Percentiles rank a stretch among this genome's conserved stretches.
These are phyloP conservation scores for Talaromyces sp. DNA, from an alignment of 2,329 filamentous ascomycete species.

Conservation along the genomic window DNA sequence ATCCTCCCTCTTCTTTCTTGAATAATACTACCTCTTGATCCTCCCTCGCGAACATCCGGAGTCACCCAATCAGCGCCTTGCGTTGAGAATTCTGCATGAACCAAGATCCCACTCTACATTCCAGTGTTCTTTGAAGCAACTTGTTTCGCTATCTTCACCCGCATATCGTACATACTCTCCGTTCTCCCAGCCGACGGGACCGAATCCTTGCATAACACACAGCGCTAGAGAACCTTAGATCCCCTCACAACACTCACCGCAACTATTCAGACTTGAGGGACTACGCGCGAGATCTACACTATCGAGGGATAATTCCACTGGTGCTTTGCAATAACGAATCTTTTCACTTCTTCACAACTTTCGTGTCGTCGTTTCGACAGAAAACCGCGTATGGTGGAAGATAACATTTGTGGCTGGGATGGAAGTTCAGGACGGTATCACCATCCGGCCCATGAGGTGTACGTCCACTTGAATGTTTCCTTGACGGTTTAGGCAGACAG, in stretches of 20 bases:
- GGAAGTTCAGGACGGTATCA: conserved; percentile 52
- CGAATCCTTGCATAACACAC: conserved; percentile 20
- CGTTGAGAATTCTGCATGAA: conserved; percentile 7
- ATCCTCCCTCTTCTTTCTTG: neutral
- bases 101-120: conserved; percentile 17
- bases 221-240: conserved; percentile 14
- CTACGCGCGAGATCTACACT: neutral
- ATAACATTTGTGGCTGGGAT: conserved; percentile 29
- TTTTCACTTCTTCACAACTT: neutral
- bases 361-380: neutral
- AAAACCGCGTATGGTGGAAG: conserved; percentile 19
- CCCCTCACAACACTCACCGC: conserved; percentile 17
- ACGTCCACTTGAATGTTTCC: conserved; percentile 38
- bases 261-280: neutral
- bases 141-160: conserved; percentile 25
- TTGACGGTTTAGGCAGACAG: conserved; percentile 9
- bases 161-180: conserved; percentile 25
- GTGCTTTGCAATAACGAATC: neutral
- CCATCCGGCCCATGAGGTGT: conserved; percentile 66
- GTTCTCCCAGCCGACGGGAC: conserved; percentile 35
- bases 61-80: conserved; percentile 15
- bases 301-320: neutral
- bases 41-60: neutral
- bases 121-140: conserved; percentile 26
- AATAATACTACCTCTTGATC: conserved; percentile 3